Conservation (phyloP, 345 rosid genomes). For the Citrus sp. region DNA sequence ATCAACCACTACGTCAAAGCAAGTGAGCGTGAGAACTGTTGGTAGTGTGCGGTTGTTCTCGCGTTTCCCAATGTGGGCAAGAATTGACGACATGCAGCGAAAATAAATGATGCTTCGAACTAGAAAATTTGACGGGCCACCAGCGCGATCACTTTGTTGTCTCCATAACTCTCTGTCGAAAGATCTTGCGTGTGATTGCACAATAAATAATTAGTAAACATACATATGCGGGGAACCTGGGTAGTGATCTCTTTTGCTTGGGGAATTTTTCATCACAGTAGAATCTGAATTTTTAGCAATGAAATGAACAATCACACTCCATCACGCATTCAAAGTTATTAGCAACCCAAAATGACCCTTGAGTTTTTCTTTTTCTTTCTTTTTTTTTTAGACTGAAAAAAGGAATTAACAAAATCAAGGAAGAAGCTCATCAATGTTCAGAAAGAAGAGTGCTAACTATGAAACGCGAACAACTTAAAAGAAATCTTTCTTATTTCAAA, state of each 20-base stretch:
- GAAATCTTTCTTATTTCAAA: too few species aligned
- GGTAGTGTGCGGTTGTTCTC: not conserved
- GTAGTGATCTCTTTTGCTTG: not conserved
- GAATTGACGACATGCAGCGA: not conserved
- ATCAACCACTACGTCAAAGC: not conserved
- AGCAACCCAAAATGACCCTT: too few species aligned
- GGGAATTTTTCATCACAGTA: not conserved
- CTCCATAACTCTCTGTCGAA: not conserved
- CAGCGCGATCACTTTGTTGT: not conserved
- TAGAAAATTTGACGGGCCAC: not conserved
- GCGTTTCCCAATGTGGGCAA: not conserved
- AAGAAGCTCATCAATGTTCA: too few species aligned
- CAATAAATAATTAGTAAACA: not conserved
- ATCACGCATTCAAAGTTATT: too few species aligned
- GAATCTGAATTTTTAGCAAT: not conserved
- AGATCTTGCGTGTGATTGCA: not conserved
- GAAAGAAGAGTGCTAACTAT: too few species aligned
- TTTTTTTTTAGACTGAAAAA: too few species aligned
- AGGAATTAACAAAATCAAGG: too few species aligned
- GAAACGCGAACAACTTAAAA: too few species aligned
- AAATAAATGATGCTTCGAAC: not conserved
- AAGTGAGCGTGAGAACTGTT: not conserved
- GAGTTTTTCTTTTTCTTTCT: too few species aligned
- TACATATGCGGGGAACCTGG: too few species aligned
- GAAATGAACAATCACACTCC: too few species aligned